phyloP scores from a whole-genome alignment of 176 grass and related monocot species.

The Zoysia pacifica region DNA sequence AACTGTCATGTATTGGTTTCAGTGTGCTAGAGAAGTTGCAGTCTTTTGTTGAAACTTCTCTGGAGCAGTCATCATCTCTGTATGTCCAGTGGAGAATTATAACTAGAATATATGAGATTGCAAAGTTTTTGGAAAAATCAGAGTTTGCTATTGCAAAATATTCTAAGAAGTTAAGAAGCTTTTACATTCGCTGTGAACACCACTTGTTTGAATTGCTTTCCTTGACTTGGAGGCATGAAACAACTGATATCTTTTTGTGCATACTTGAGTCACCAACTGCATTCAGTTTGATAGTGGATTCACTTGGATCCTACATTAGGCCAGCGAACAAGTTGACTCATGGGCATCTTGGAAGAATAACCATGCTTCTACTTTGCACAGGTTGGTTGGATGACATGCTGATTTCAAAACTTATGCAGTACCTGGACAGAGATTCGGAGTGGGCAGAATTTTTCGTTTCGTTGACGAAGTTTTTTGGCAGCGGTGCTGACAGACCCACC shows the following conservation, averaged over 20 bases:
- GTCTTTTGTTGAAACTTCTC: constrained; percentile 32
- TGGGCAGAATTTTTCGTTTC: constrained; percentile 55
- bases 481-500: constrained; percentile 35
- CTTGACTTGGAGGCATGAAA: constrained; percentile 32
- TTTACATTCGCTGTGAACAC: neutral
- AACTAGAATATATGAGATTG: constrained; percentile 40
- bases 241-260: constrained; percentile 22
- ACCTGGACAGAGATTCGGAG: constrained; percentile 4
- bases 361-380: constrained; percentile 49
- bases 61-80: neutral
- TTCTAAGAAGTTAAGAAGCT: constrained; percentile 5
- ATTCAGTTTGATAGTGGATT: constrained; percentile 43
- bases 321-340: constrained; percentile 45
- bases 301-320: constrained; percentile 24
- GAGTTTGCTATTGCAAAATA: constrained; percentile 26
- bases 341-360: constrained; percentile 49
- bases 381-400: constrained; percentile 33
- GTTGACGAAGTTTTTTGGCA: constrained; percentile 47
- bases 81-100: constrained; percentile 34
- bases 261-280: constrained; percentile 43
- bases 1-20: constrained; percentile 60
- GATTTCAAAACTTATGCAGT: constrained; percentile 33
- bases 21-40: constrained; percentile 56
- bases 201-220: constrained; percentile 48
- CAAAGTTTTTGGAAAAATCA: constrained; percentile 49